Conservation (phyloP, 208 protist species). For the Leishmania guyanensis region DNA sequence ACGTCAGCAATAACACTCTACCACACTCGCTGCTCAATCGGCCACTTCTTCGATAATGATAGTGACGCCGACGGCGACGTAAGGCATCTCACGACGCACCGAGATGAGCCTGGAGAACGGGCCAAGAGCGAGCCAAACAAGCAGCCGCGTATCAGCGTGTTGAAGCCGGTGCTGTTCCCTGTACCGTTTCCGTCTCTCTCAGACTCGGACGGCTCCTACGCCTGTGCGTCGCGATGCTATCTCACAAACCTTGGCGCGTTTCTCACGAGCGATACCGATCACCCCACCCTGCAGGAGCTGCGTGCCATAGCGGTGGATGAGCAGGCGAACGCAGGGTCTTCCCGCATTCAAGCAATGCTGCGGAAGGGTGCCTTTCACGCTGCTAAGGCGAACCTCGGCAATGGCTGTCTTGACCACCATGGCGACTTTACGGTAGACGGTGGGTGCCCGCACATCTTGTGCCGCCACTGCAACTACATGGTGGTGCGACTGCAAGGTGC, state of each 20-base stretch:
- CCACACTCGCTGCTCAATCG: neutral
- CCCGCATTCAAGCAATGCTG: slow-evolving; percentile 19
- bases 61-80: slow-evolving; percentile 34
- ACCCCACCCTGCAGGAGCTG: slow-evolving; percentile 49
- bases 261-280: slow-evolving; percentile 3
- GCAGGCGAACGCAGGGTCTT: slow-evolving; percentile 17
- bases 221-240: slow-evolving; percentile 58
- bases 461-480: slow-evolving; percentile 74
- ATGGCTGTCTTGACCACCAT: slow-evolving; percentile 60
- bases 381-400: slow-evolving; percentile 45
- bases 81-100: neutral
- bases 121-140: neutral
- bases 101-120: neutral
- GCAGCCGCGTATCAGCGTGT: neutral
- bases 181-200: slow-evolving; percentile 69
- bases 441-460: slow-evolving; percentile 76
- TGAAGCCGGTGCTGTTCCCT: slow-evolving; percentile 24
- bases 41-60: slow-evolving; percentile 52
- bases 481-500: slow-evolving; percentile 83
- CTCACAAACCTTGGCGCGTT: slow-evolving; percentile 59
- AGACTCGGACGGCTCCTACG: slow-evolving; percentile 20
- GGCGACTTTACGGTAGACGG: slow-evolving; percentile 37
- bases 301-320: slow-evolving; percentile 37
- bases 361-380: slow-evolving; percentile 73
- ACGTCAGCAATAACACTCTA: neutral